A percentile compares a stretch with the other conserved stretches of the same genome.
These are phyloP conservation scores for Paecilomyces sp. DNA, from an alignment of 2,329 filamentous ascomycete genomes.

Conservation along the genomic window DNA sequence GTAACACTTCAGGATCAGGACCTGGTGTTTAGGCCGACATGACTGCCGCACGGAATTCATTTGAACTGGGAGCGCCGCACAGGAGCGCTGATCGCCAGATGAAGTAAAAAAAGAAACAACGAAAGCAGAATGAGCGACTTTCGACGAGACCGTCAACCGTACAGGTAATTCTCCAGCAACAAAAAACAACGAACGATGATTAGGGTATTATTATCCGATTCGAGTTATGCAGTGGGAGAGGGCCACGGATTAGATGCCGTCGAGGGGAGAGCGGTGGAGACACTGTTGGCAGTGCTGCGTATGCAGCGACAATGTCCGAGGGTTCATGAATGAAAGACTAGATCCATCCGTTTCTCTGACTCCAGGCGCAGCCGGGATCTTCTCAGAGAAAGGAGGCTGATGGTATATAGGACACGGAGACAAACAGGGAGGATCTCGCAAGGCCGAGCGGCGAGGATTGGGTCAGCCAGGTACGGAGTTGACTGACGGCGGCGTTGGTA, in stretches of 20 bases:
- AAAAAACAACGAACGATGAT: background rate
- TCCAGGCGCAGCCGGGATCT: background rate
- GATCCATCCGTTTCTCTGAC: background rate
- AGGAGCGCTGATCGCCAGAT: background rate
- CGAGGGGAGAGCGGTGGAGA: background rate
- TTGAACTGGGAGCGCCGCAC: slow-evolving; percentile 8
- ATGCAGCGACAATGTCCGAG: background rate
- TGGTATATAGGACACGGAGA: background rate
- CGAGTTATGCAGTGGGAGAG: background rate
- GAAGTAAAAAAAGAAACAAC: background rate
- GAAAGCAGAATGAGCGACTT: background rate
- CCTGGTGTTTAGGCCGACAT: slow-evolving; percentile 89
- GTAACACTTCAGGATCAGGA: slow-evolving; percentile 93
- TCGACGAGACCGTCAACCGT: background rate
- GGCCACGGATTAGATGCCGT: background rate
- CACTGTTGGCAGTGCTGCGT: background rate
- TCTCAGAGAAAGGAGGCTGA: background rate
- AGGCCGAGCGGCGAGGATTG: background rate
- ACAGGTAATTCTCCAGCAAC: background rate
- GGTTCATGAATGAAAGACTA: background rate
- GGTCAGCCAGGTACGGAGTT: background rate
- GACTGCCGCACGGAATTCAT: slow-evolving; percentile 55
- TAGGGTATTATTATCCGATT: background rate
- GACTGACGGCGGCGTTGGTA: background rate
- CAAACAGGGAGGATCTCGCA: background rate